Evolutionary conservation across 2,329 filamentous ascomycete genomes (phyloP), one percentile per base, ranked within the genome.

Genomic region (Fusarium kyushuense): DNA sequence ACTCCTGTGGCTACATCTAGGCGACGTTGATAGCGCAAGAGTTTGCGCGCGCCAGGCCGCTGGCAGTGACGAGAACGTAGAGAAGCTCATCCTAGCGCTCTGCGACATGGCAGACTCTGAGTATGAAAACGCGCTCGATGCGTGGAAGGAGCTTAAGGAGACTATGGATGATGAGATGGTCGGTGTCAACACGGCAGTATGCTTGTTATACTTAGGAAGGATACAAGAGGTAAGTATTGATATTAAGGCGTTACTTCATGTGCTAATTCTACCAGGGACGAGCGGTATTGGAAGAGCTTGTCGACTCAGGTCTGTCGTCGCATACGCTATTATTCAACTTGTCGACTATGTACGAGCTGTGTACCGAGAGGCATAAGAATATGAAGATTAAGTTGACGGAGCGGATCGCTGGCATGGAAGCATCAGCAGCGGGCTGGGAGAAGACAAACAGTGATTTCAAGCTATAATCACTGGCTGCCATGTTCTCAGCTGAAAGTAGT

Each of bases 291-390:
- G 90, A 95, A 73, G 79, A 81, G 0, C 80, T 96, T 13, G 83
- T 94, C 0, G 83, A 87, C 5, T 77, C 82, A 1, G 87, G 89
- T 2, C 82, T 87, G 40, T 87, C 88, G 0, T 97, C 95, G 59
- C 90, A 92, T 66, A 92, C 92, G 1, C 80, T 97, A 4, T 87
- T 96, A 0, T 97, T 97, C 80, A 98, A 98, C 76, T 79, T 99
- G 14, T 89, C 90, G 13, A 98, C 95, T 0, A 88, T 97, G 72
- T 98, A 97, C 76, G 96, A 98, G 79, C 84, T 98, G 10, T 96
- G 92, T 76, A 94, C 92, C 0, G 94, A 98, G 72, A 86, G 87
- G 65, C 87, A 92, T 41, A 83, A 87, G 48, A 85, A 85, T 14
- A 79, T 91, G 71, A 98, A 98, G 83, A 78, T 87, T 30, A 83